Evolutionary conservation across 768 basidiomycete genomes (phyloP), one percentile per base, ranked within the genome.

Genomic region (Termitomyces sp.): DNA sequence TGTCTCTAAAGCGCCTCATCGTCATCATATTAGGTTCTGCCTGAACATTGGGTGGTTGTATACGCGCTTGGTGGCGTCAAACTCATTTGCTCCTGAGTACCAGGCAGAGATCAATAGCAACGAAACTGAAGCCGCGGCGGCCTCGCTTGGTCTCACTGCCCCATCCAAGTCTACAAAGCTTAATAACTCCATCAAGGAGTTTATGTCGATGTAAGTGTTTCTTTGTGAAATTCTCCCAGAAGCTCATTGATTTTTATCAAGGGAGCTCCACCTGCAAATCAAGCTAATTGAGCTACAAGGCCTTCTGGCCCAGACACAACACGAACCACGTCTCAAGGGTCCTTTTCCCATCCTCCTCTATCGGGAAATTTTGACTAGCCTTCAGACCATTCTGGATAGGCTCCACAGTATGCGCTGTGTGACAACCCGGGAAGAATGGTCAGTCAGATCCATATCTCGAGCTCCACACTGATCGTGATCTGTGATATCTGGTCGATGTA

Each of bases 401-500:
- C 72, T 99, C 56, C 97, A 98, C 69, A 91, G 92, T 62, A 97
- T 98, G 90, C 83, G 95, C 29, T 95, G 93, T 68, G 95, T 98
- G n/a, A 97, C 92, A 5, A 94, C 93, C 0, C 81, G 92, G 40
- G 92, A 96, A 69, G 94, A 96, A 76, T 98, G 95, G 95, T 90
- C 51, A 54, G 82, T 69, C 41, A 46, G 29, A 34, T 58, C 34
- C 17, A 48, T 40, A 64, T 54, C 57, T 19, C 37, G 61, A 62
- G 51, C 11, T 47, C 21, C 23, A 17, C 61, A 52, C 48, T 40
- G 31, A 32, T 54, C 8, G 32, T 55, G 11, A 53, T 46, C 14
- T 19, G 11, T 40, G 51, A 40, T 38, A 23, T 47, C 12, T 10
- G 25, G 49, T 27, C 6, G 25, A 25, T 50, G 17, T 37, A 29